Evolutionary conservation across 2,329 filamentous ascomycete genomes (phyloP), one percentile per base, ranked within the genome.

Genomic region (Myriosclerotinia curreyana): DNA sequence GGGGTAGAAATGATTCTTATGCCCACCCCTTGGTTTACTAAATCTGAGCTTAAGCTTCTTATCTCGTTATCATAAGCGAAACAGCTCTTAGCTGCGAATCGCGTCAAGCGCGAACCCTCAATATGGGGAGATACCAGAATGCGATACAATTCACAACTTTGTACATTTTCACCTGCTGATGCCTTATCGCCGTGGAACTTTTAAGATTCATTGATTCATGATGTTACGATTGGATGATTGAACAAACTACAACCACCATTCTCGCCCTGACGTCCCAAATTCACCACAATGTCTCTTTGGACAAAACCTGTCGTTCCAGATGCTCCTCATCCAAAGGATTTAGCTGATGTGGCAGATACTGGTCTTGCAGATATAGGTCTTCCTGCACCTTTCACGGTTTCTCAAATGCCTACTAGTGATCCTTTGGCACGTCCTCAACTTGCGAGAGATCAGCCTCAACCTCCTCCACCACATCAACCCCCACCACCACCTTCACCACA

Each of bases 321-420:
- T 36, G 25, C 66, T 5, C 36, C 65, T 15, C 36, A 64, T 17
- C 46, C 67, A 36, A 71, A 67, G 65, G 71, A 71, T 58, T 58
- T 67, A 20, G 66, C 72, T 53, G 79, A 81, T 69, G 75, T 79
- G 12, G 74, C 75, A 65, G 79, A 81, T 65, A 78, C 79, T 36
- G 78, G 78, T 9, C 73, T 79, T 20, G 68, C 74, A 65, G 73
- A 76, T 59, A 69, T 76, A 52, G 75, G 75, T 22, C 70, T 72
- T 9, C 70, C 71, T 59, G 56, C 71, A 60, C 69, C 71, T 42
- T 46, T 68, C 9, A 68, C 69, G 61, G 61, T 69, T 60, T 69
- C 70, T 48, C 59, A 67, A 46, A 58, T 66, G 4, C 61, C 61
- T n/a, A 64, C 64, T 20, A 66, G 66, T 60, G 59, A 69, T 42